These are phyloP conservation scores for Fomes fomentarius DNA, from an alignment of 1,284 basidiomycete genomes.

Conservation along the genomic window DNA sequence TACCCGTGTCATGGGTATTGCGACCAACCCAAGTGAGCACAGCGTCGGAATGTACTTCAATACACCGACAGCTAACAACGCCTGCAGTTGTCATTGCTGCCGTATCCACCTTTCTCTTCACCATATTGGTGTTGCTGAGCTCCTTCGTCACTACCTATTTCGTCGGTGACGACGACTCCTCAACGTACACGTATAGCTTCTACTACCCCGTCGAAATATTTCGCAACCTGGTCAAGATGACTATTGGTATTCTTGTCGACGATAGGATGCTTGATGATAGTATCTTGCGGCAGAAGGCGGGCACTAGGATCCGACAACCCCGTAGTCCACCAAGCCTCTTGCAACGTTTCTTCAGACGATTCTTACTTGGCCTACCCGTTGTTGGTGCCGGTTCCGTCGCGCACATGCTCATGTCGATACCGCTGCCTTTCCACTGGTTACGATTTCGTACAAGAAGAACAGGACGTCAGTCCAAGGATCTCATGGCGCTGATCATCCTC, in stretches of 20 bases:
- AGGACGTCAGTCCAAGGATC: conserved; percentile 55
- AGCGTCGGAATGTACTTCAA: background rate
- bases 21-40: conserved; percentile 64
- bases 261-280: conserved; percentile 47
- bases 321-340: conserved; percentile 48
- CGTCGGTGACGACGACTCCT: conserved; percentile 45
- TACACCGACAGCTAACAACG: background rate
- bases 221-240: conserved; percentile 64
- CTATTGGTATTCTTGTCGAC: conserved; percentile 66
- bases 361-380: conserved; percentile 74
- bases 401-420: conserved; percentile 66
- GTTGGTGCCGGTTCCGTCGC: conserved; percentile 77
- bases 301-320: conserved; percentile 15
- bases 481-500: conserved; percentile 66
- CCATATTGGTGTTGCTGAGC: conserved; percentile 64
- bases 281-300: conserved; percentile 24
- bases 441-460: conserved; percentile 60
- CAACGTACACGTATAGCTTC: conserved; percentile 49
- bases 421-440: conserved; percentile 67
- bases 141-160: conserved; percentile 75
- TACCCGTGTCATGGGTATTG: conserved; percentile 68
- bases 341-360: conserved; percentile 60
- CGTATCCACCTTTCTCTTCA: conserved; percentile 69
- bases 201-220: conserved; percentile 60
- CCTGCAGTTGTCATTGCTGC: conserved; percentile 65